Evolutionary conservation across 805 yeast species (phyloP), one percentile per base, ranked within the genome.

Genomic region (Lipomyces mesembrius): DNA sequence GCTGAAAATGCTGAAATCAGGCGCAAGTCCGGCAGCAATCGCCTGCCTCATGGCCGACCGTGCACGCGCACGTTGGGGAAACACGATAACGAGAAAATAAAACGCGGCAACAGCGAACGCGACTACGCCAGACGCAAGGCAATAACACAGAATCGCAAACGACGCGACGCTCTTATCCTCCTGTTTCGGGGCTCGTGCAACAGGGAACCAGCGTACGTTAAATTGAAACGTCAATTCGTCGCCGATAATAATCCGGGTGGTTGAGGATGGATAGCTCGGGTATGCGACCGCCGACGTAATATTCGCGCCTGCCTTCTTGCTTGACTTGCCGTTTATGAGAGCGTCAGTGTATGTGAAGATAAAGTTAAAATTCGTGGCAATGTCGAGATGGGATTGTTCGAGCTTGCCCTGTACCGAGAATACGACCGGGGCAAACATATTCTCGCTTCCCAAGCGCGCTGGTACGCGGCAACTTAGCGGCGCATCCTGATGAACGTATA

Each of bases 401-500:
- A 88, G 82, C 67, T 83, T 84, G 3, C 94, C 94, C 71, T 92
- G 82, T 63, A 89, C 78, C 72, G 85, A 85, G 75, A 89, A 81
- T 6, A 86, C 83, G 63, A 89, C 76, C 4, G 94, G 93, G 12
- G 88, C 78, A 46, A 14, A 62, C 29, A 59, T 62, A 27, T 43
- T 53, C 59, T 57, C 60, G 46, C 67, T 56, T 17, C 83, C 82
- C 6, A 82, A 82, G 22, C 83, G 78, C 65, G 85, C 76, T 2
- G 90, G 89, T 9, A 88, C 71, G 63, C 88, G 80, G 76, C 95
- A 90, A 58, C 89, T 83, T 74, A 87, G 85, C 35, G 95, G 95
- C 8, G 84, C 87, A 75, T 90, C 95, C 74, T 89, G 89, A 76
- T 90, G 95, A 55, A 90, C 79, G 75, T 89, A 89, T 58, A 89